A percentile compares a stretch with the other conserved stretches of the same genome.
Conservation (phyloP, 2,329 filamentous ascomycete species). For the Pestalotiopsis sp. region DNA sequence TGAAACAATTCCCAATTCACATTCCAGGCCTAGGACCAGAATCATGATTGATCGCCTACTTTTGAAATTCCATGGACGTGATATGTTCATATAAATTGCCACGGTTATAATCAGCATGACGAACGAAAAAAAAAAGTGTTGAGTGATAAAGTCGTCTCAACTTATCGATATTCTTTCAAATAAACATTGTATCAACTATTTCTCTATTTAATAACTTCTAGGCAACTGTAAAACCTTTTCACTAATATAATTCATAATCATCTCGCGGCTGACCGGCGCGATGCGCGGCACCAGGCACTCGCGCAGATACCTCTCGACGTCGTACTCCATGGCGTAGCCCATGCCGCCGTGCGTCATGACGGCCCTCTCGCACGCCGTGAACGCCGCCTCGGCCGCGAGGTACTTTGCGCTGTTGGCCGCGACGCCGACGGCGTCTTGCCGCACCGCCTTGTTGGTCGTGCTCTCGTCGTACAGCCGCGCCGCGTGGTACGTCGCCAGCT, state of each 20-base stretch:
- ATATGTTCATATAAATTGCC: no score
- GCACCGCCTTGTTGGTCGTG: constrained; percentile 51
- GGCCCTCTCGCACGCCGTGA: constrained; percentile 63
- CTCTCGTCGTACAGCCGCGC: constrained; percentile 63
- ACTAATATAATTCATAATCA: constrained; percentile 75
- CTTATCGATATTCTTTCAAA: not conserved
- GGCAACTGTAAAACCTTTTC: constrained; percentile 71
- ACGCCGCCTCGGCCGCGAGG: constrained; percentile 66
- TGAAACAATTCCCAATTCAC: no score
- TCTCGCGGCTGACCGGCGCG: constrained; percentile 68
- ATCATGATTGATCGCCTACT: no score
- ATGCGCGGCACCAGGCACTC: constrained; percentile 68
- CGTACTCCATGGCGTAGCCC: constrained; percentile 67
- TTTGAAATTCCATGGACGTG: no score
- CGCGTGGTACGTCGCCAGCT: constrained; percentile 67
- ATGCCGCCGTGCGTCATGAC: constrained; percentile 65
- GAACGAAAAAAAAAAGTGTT: not conserved
- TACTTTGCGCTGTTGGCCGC: constrained; percentile 74
- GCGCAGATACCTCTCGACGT: constrained; percentile 67
- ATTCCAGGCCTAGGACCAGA: no score
- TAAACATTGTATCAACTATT: not conserved
- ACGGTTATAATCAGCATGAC: no score
- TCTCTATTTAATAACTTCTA: constrained; percentile 50
- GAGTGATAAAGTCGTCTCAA: not conserved
- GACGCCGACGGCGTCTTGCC: constrained; percentile 61